phyloP scores from a whole-genome alignment of 441 rosid genomes.

The Viola pubescens region DNA sequence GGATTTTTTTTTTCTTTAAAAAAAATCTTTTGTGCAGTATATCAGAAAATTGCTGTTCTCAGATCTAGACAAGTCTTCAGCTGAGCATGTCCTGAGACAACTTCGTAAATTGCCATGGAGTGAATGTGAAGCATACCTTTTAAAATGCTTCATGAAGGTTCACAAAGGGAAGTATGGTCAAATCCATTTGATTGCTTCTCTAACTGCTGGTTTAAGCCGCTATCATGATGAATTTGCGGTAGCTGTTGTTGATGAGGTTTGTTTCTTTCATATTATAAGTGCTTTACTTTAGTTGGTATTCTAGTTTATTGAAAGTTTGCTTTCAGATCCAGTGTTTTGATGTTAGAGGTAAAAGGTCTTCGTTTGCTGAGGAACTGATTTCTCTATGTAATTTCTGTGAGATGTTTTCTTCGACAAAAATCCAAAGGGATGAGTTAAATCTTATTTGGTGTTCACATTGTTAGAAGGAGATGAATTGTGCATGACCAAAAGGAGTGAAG shows the following conservation, averaged over 20 bases:
- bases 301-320: background rate
- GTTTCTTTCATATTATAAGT: conserved; percentile 15
- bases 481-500: too few relatives aligned
- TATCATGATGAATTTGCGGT: conserved; percentile 98
- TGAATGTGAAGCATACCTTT: conserved; percentile 86
- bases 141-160: conserved; percentile 98
- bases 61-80: conserved; percentile 91
- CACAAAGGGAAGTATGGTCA: conserved; percentile 96
- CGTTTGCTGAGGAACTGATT: too few relatives aligned
- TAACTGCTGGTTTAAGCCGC: conserved; percentile 95
- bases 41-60: conserved; percentile 86
- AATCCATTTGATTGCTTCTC: conserved; percentile 94
- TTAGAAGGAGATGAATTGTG: too few relatives aligned
- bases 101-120: conserved; percentile 97
- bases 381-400: too few relatives aligned
- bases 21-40: conserved; percentile 53
- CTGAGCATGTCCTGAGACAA: conserved; percentile 93
- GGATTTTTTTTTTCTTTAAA: background rate
- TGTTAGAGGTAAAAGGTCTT: too few relatives aligned
- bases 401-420: too few relatives aligned
- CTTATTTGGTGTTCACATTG: too few relatives aligned
- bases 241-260: conserved; percentile 99
- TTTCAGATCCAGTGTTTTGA: too few relatives aligned
- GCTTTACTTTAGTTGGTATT: background rate
- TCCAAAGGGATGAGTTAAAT: too few relatives aligned